These are phyloP conservation scores for Mycena albidolilacea DNA, from an alignment of 768 basidiomycete genomes.

Conservation along the genomic window DNA sequence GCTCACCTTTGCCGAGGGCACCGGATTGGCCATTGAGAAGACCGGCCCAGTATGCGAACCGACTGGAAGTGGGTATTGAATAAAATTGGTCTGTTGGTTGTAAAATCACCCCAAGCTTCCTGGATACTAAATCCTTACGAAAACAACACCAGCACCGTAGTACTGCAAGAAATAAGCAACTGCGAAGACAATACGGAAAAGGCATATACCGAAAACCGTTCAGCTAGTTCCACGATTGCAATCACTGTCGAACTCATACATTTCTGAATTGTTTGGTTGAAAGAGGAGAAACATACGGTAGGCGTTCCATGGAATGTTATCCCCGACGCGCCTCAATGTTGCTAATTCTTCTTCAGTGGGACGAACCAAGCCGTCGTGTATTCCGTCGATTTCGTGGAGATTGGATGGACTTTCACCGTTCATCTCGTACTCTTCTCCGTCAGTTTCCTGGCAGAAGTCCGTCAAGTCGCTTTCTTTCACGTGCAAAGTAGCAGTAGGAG, in stretches of 20 bases:
- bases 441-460: neutral
- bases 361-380: constrained; percentile 71
- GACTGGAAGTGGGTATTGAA: constrained; percentile 78
- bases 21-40: constrained; percentile 72
- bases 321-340: constrained; percentile 74
- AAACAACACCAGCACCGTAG: constrained; percentile 37
- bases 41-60: constrained; percentile 79
- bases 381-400: constrained; percentile 40
- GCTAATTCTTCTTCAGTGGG: constrained; percentile 75
- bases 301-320: constrained; percentile 71
- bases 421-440: constrained; percentile 30
- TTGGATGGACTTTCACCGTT: neutral
- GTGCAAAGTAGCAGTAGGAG: neutral
- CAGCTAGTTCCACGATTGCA: constrained; percentile 77
- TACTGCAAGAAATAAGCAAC: constrained; percentile 9
- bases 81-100: constrained; percentile 69
- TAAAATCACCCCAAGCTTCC: neutral
- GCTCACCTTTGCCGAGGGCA: constrained; percentile 66
- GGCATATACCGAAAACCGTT: constrained; percentile 74
- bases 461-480: neutral
- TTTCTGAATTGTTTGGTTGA: neutral
- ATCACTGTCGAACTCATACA: constrained; percentile 60
- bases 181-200: neutral
- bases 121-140: neutral
- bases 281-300: constrained; percentile 54